A percentile compares a stretch with the other conserved stretches of the same genome.
Evolutionary conservation across 768 basidiomycete genomes (phyloP).

Genomic region (Phallus indusiatus): DNA sequence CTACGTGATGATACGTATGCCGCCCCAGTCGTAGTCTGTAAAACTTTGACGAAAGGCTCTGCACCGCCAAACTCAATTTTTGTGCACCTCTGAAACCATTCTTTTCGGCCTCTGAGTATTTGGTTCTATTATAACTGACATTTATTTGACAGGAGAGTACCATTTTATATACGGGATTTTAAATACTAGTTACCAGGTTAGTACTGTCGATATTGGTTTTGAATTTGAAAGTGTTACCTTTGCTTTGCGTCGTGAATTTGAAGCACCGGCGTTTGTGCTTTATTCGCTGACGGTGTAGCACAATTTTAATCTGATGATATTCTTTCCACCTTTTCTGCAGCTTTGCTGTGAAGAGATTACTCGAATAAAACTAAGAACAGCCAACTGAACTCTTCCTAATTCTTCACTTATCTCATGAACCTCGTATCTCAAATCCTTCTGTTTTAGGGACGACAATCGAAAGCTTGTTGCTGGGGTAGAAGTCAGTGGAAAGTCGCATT

Average conservation of each 20-base stretch:
- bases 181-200: background rate
- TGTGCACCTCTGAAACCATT: conserved; percentile 49
- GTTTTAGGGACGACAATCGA: too few relatives aligned
- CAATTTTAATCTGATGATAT: conserved; percentile 31
- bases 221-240: background rate
- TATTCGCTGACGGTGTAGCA: background rate
- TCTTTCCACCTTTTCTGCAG: conserved; percentile 34
- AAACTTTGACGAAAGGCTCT: conserved; percentile 55
- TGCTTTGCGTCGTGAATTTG: background rate
- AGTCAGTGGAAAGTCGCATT: too few relatives aligned
- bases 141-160: conserved; percentile 6
- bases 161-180: too few relatives aligned
- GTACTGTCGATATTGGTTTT: background rate
- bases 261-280: background rate
- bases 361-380: conserved; percentile 47
- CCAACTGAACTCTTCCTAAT: conserved; percentile 35
- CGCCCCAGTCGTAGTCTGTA: conserved; percentile 64
- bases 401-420: background rate
- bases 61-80: conserved; percentile 47
- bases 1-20: conserved; percentile 53
- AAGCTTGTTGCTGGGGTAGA: too few relatives aligned
- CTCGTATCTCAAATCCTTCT: too few relatives aligned
- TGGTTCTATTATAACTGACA: background rate
- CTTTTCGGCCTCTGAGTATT: background rate
- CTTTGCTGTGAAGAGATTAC: conserved; percentile 35